Evolutionary conservation across 176 grass and related monocot species (phyloP), one percentile per base, ranked within the genome.

Genomic region (Avena atlantica): DNA sequence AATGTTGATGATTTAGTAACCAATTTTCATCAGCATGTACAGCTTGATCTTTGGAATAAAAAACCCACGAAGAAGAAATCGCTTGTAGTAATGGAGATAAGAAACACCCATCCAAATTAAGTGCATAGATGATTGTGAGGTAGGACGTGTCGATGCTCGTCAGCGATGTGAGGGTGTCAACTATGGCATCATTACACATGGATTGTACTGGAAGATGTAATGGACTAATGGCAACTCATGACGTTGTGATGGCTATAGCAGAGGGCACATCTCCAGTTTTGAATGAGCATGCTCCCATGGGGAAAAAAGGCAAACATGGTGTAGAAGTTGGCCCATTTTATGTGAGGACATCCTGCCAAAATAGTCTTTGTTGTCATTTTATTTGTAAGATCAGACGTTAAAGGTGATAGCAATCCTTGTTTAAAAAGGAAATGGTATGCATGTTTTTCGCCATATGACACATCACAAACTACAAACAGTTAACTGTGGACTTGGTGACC

Each of bases 401-500:
- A 45, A 80, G 14, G 48, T 66, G 10, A 67, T 76, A 52, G 14
- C 74, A 27, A 27, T 80, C 27, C 37, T 69, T 87, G 4, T 88
- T 36, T 62, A 68, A 63, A 73, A 83, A 16, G n/a, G 51, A 71
- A 78, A 24, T 4, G 13, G 3, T 77, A 51, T 13, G 1, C 64
- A 73, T 78, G 70, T 71, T 62, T 52, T 20, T 85, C 75, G 9
- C 29, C 20, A 57, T 64, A 60, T 70, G 52, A 88, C 70, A 81
- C 68, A 53, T 81, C 61, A 24, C 6, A 64, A 1, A 25, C 19
- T 27, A 42, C 34, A 81, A 74, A 62, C 19, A 59, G 10, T 76
- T 77, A 34, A 57, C 23, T 76, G 73, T 15, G 52, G 73, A 52
- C 23, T 36, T 47, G 9, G 3, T 57, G 34, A 31, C 49, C 47